Conservation (phyloP, 805 yeast species). For the Starmerella scarabaei region DNA sequence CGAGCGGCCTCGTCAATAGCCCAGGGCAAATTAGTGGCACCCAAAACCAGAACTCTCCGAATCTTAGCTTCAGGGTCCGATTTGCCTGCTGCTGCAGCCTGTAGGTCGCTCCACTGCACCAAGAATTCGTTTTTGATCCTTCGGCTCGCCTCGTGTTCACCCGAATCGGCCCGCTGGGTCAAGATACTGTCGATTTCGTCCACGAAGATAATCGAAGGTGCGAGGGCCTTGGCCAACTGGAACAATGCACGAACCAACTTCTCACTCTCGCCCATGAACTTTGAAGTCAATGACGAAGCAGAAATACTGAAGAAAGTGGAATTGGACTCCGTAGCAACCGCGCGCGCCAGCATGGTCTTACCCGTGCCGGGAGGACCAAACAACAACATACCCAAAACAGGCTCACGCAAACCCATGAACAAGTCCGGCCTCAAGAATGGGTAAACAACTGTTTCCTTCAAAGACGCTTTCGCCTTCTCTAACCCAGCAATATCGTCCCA, state of each 20-base stretch:
- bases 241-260: slow-evolving; percentile 83
- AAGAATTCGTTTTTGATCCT: slow-evolving; percentile 86
- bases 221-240: slow-evolving; percentile 65
- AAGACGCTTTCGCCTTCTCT: slow-evolving; percentile 71
- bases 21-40: slow-evolving; percentile 96
- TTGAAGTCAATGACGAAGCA: slow-evolving; percentile 79
- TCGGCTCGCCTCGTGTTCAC: slow-evolving; percentile 77
- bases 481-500: slow-evolving; percentile 96
- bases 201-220: slow-evolving; percentile 88
- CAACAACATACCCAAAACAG: slow-evolving; percentile 87
- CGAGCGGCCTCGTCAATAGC: slow-evolving; percentile 91
- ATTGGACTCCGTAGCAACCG: slow-evolving; percentile 89
- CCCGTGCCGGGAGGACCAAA: slow-evolving; percentile 99
- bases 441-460: slow-evolving; percentile 90
- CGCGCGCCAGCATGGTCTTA: slow-evolving; percentile 91
- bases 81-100: slow-evolving; percentile 73
- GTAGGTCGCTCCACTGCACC: slow-evolving; percentile 87
- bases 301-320: slow-evolving; percentile 87
- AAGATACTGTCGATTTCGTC: slow-evolving; percentile 91
- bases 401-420: slow-evolving; percentile 81
- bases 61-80: slow-evolving; percentile 37
- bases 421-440: slow-evolving; percentile 91
- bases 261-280: slow-evolving; percentile 78
- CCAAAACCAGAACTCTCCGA: slow-evolving; percentile 72
- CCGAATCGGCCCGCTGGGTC: slow-evolving; percentile 62